Base-by-base conservation (phyloP, 2,329 filamentous ascomycete species). In the Ascochyta rabiei region DNA sequence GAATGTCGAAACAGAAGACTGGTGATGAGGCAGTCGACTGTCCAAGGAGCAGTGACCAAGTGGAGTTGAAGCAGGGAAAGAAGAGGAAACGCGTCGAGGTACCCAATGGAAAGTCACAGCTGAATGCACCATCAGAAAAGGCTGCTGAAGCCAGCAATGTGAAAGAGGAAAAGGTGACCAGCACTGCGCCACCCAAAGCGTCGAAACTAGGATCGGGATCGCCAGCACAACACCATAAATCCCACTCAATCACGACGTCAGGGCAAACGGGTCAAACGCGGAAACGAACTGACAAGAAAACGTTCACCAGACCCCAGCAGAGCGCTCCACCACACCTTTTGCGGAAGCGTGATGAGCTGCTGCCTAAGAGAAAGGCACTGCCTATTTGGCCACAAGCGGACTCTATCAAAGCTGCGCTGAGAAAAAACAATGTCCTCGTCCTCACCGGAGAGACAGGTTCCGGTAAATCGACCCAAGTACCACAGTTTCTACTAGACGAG, bases 391-490 rank as follows among this genome's bases (percentile, higher is more conserved):
- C 83, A 4, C 84, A 92, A 60, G 85, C 85, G 42, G 80, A 87
- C 30, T 82, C 88, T 23, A 96, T 97, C 44, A 85, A 86, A 31
- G 70, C 80, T 15, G 80, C 84, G 2, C 77, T 96, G 6, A 77
- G 71, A 15, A 69, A 84, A 30, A 86, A 85, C 58, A 85, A 96
- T 67, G 85, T 96, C 1, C 83, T 99, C 46, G 82, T 99, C 0
- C 79, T 99, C 13, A 89, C 95, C 2, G 93, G 93, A 78, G 93
- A 98, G 75, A 99, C 95, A 0, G 95, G 95, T 72, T 96, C 91
- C 13, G 95, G 95, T 71, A 99, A 99, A 77, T 96, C 90, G 79
- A 99, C 95, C 0, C 95, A 99, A 75, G 88, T 97, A 0, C 93
- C 95, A 0, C 95, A 98, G 69, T 97, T 96, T 59, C 79, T 99